Evolutionary conservation across 2,329 filamentous ascomycete genomes (phyloP), one percentile per base, ranked within the genome.

Genomic region (Daldinia sp.): DNA sequence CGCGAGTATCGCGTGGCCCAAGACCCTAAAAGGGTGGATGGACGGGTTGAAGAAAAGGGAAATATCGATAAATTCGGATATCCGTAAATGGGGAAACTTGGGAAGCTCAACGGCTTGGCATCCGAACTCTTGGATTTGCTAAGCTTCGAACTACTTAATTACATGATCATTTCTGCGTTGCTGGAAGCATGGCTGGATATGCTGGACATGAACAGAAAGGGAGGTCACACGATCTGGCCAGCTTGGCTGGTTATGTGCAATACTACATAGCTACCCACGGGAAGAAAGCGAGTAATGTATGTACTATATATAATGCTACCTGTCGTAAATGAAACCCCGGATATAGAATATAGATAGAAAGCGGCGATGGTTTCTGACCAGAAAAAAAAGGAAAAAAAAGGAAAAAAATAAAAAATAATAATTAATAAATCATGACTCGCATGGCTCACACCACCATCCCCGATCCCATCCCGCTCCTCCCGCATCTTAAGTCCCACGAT

Each of bases 401-500:
- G n/a, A 15, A 35, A 35, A 5, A 35, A 15, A 7, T 6, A 45
- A 3, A 17, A 11, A 23, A 53, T 55, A 59, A 63, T 63, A 63
- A 66, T 63, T 68, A 45, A 3, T 30, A 11, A 23, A 53, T 55
- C 62, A 63, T 63, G 65, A 66, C 65, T 68, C 59, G 64, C 64
- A 65, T n/a, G 48, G 35, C 52, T 64, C 34, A 37, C 62, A 56
- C 27, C 52, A 51, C 48, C 27, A 39, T 50, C 56, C 17, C 48
- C 59, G 45, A 61, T 66, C 53, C 45, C 57, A 63, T 66, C 57
- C 65, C 65, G 65, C 57, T 19, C 47, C 59, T 63, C 60, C 63
- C 65, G 62, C 62, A 68, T 68, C 57, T 68, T n/a, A n/a, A 52
- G 65, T 66, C 59, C 62, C 61, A 66, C 59, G 65, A 61, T 60